phyloP scores from a whole-genome alignment of 768 basidiomycete species.

The Cystobasidium tubakii region DNA sequence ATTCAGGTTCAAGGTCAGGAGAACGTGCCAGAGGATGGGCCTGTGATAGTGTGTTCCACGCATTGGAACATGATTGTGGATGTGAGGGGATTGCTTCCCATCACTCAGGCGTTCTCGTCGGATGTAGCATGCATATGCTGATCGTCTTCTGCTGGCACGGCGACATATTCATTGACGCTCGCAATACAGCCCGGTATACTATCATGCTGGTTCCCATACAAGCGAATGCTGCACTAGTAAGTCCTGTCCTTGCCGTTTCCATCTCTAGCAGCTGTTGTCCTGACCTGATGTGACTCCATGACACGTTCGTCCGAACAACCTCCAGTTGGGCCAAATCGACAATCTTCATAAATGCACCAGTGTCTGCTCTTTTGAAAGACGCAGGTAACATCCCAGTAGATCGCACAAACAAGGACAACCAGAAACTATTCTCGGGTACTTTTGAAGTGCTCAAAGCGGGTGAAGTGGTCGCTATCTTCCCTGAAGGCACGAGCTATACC shows the following conservation, averaged over 20 bases:
- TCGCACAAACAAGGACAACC: slow-evolving; percentile 82
- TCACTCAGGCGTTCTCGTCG: no score
- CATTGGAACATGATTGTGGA: slow-evolving; percentile 33
- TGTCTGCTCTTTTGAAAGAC: slow-evolving; percentile 68
- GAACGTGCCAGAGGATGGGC: slow-evolving; percentile 77
- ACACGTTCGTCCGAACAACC: not conserved
- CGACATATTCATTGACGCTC: not conserved
- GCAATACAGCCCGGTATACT: slow-evolving; percentile 42
- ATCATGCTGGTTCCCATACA: slow-evolving; percentile 67
- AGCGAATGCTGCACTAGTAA: slow-evolving; percentile 65
- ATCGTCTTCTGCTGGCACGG: not conserved
- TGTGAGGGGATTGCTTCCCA: not conserved
- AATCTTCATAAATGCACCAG: slow-evolving; percentile 71
- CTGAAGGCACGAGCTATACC: slow-evolving; percentile 76
- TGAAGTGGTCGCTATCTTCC: slow-evolving; percentile 83
- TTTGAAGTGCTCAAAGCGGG: slow-evolving; percentile 76
- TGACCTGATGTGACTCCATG: not conserved
- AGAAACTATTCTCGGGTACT: slow-evolving; percentile 77
- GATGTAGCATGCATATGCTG: no score
- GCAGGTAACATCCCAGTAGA: slow-evolving; percentile 98
- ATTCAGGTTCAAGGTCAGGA: slow-evolving; percentile 79
- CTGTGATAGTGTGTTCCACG: slow-evolving; percentile 71
- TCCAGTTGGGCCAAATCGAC: slow-evolving; percentile 78
- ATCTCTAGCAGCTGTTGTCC: not conserved
- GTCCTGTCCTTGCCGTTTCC: slow-evolving; percentile 39